Base-by-base conservation (phyloP, 805 yeast genomes). In the Saccharomycopsis sp. region DNA sequence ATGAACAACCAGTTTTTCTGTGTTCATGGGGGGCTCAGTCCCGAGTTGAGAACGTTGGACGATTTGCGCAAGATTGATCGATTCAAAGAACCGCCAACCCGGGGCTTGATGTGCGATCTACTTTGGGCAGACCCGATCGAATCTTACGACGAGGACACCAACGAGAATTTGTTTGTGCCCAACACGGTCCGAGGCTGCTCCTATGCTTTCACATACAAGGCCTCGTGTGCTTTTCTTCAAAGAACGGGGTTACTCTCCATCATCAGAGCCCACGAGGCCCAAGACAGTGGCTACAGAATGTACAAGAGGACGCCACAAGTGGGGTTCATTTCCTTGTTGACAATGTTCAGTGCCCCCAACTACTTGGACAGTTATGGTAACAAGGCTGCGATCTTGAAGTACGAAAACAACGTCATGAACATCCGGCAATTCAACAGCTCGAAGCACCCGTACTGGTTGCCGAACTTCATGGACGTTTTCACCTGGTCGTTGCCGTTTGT, bases 401-500 rank as follows among this genome's bases (percentile, higher is more conserved):
- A 88, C 61, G 96, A 85, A 52, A 75, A 83, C 57, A 80, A 87
- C 51, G 92, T 87, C 17, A 81, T 89, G 92, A 92, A 89, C 60
- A 89, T 89, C 43, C 74, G 96, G 43, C 97, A 89, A 62, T 89
- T 92, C 67, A 87, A 88, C 60, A 64, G 80, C 53, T 77, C 87
- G 21, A 94, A 95, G 4, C 97, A 89, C 61, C 98, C 98, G 1
- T 89, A 92, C 62, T 87, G 94, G 86, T 68, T 92, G 51, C 97
- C 97, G 5, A 87, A 87, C 59, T 85, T 88, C 53, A 86, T 88
- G 94, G 96, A 92, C 59, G 95, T 89, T 5, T 89, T 89, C 60
- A 81, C 95, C 8, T 92, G 97, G 97, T 84, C 96, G 2, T 66
- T 89, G 43, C 98, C 97, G 5, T 89, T 92, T 65, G 96, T 92